These are phyloP conservation scores for Tulasnella sp. DNA, from an alignment of 768 basidiomycete genomes.

Conservation along the genomic window DNA sequence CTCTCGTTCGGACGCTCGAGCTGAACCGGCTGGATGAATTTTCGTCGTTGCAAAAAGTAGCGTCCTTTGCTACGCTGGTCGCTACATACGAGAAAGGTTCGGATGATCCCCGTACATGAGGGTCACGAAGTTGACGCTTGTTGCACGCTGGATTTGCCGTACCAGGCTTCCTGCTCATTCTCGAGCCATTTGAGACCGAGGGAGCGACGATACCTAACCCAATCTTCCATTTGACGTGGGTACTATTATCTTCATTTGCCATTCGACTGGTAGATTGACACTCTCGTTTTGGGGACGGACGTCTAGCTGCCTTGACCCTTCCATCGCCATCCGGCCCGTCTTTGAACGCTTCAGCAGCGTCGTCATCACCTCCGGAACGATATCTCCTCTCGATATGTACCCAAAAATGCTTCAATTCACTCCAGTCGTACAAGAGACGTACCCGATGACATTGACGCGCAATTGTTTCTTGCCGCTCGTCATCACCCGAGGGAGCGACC, in stretches of 20 bases:
- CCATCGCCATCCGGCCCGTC: conserved; percentile 94
- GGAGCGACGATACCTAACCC: conserved; percentile 98
- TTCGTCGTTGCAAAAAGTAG: conserved; percentile 89
- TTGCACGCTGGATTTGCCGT: background rate
- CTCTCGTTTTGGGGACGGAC: conserved; percentile 29
- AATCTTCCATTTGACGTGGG: conserved; percentile 93
- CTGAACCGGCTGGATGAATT: conserved; percentile 87
- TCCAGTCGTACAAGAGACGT: conserved; percentile 93
- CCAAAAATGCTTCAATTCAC: conserved; percentile 99
- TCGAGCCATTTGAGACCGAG: conserved; percentile 98
- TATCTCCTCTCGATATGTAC: conserved; percentile 99
- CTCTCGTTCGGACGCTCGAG: conserved; percentile 87
- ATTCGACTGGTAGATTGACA: background rate
- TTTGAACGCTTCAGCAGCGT: conserved; percentile 98
- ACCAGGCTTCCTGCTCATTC: conserved; percentile 87
- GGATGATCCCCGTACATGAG: background rate
- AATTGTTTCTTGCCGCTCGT: conserved; percentile 96
- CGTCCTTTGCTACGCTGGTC: conserved; percentile 91
- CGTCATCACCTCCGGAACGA: conserved; percentile 97
- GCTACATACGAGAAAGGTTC: conserved; percentile 96
- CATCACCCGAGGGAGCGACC: conserved; percentile 96
- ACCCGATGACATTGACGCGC: conserved; percentile 94
- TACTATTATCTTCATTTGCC: conserved; percentile 17
- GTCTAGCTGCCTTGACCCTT: conserved; percentile 89
- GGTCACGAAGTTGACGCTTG: conserved; percentile 2